phyloP scores from a whole-genome alignment of 2,329 filamentous ascomycete genomes.

The Rugonectria rugulosa region DNA sequence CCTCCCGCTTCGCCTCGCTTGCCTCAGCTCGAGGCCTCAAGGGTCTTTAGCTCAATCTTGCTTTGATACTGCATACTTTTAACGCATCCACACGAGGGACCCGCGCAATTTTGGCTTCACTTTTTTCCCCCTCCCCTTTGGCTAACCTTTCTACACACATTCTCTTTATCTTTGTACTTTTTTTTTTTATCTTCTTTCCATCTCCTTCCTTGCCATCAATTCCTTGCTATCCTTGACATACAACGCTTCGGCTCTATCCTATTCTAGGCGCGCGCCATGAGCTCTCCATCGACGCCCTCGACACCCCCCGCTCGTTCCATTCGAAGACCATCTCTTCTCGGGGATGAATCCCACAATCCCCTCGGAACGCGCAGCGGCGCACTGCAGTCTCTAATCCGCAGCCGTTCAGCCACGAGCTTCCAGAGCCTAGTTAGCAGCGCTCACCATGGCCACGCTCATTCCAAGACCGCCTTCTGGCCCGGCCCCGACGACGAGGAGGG shows the following conservation, averaged over 20 bases:
- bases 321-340: conserved; percentile 44
- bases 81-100: too few relatives aligned
- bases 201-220: background rate
- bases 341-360: conserved; percentile 44
- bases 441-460: conserved; percentile 27
- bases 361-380: conserved; percentile 48
- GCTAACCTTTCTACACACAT: background rate
- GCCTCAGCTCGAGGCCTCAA: too few relatives aligned
- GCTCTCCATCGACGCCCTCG: conserved; percentile 40
- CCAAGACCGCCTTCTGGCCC: conserved; percentile 33
- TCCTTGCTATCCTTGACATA: conserved; percentile 14
- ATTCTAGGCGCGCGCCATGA: conserved; percentile 42
- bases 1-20: too few relatives aligned
- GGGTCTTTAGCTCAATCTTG: too few relatives aligned
- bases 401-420: conserved; percentile 45
- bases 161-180: background rate
- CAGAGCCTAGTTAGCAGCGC: conserved; percentile 42
- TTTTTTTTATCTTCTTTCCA: background rate
- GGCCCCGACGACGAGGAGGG: conserved; percentile 45
- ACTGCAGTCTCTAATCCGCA: conserved; percentile 49
- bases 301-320: conserved; percentile 34
- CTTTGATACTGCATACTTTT: too few relatives aligned
- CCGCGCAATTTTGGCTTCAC: background rate
- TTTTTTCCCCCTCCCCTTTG: background rate
- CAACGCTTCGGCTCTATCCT: background rate